Base-by-base conservation (phyloP, 1,284 basidiomycete species). In the Melampsora larici-populina region DNA sequence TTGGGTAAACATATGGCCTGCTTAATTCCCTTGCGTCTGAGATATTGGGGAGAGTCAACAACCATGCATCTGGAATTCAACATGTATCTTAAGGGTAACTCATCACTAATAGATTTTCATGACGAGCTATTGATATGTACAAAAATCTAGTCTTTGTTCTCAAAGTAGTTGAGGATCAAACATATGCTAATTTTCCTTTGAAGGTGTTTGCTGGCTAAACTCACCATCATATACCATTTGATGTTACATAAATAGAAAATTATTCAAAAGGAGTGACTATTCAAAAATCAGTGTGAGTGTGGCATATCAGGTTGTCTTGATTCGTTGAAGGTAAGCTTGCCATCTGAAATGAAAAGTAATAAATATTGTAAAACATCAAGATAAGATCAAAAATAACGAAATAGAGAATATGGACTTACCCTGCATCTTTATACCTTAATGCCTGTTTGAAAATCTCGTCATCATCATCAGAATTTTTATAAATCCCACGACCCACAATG, bases 401-500 rank as follows among this genome's bases (percentile, higher is more conserved):
- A 17, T 58, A 49, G 17, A 24, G 18, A 29, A 21, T 36, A 0
- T 9, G 24, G 18, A 49, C 67, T 51, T 13, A 78, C 75, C 75
- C 75, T 18, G 75, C 75, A 43, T 78, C 65, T 70, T 70, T 62
- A 29, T 78, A 78, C 29, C 68, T 51, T 29, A 70, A 40, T 17
- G 68, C 62, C 26, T 78, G 75, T 15, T 49, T n/a, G 24, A 65
- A n/a, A 31, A 78, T 70, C 11, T n/a, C 8, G 29, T 70, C 17
- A n/a, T 64, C 31, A 6, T 51, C 31, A 58, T 70, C 68, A 18
- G 15, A 24, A 79, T 89, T 89, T 21, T 93, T 93, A 84, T 97
- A 97, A 70, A 99, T 91, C 0, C 96, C 97, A 78, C 97, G 87
- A 18, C 97, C 97, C 51, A 99, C 97, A 80, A 99, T 99, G 83